Conservation (phyloP, 805 yeast species). For the Clavispora carvajalis region DNA sequence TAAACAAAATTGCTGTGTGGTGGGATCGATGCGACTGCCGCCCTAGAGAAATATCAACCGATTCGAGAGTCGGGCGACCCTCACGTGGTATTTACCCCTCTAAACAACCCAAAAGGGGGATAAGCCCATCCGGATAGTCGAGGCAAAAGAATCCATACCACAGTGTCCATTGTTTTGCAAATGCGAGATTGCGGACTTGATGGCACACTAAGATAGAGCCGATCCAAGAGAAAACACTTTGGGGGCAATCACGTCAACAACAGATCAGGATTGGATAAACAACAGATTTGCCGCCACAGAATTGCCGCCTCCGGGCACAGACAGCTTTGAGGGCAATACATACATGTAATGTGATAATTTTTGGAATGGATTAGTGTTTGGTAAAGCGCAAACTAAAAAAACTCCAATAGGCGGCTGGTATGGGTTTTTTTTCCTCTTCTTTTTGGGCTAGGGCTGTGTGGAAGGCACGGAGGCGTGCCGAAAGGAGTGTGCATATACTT, state of each 20-base stretch:
- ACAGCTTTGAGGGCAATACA: background rate
- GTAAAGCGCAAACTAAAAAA: background rate
- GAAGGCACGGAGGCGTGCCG: constrained; percentile 6
- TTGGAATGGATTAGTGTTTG: background rate
- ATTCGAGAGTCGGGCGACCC: no score
- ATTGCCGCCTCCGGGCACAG: background rate
- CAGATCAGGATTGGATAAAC: background rate
- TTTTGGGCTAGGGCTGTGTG: constrained; percentile 5
- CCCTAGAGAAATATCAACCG: no score
- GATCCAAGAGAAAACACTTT: background rate
- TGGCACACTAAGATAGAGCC: no score
- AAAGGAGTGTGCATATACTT: background rate
- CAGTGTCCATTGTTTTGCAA: no score
- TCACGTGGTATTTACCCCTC: background rate
- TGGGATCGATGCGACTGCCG: no score
- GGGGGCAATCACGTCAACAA: background rate
- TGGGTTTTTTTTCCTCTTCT: constrained; percentile 2
- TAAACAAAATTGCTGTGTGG: background rate
- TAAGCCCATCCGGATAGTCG: no score
- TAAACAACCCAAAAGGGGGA: background rate
- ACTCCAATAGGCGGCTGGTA: background rate
- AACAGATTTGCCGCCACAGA: background rate
- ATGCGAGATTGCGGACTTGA: no score
- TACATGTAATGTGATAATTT: background rate
- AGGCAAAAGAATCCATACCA: no score